Evolutionary conservation across 1,284 basidiomycete species (phyloP).

Genomic region (Heterobasidion irregulare): DNA sequence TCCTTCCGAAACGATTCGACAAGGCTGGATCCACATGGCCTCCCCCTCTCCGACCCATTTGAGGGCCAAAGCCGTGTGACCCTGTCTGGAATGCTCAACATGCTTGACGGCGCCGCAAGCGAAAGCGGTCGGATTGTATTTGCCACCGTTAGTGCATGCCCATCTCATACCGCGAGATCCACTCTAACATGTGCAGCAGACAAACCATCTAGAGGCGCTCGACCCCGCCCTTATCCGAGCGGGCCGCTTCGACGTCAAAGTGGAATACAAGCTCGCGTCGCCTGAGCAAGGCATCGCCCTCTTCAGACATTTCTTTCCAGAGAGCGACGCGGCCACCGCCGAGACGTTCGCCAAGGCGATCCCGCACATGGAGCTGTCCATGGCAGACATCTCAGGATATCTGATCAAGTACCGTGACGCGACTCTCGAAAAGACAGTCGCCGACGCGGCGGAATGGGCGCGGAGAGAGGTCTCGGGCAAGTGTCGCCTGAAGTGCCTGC

Average conservation of each 20-base stretch:
- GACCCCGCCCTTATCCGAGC: background rate
- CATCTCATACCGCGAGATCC: background rate
- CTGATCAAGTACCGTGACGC: background rate
- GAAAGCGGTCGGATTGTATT: slow-evolving; percentile 2
- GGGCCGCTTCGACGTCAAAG: background rate
- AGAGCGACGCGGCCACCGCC: background rate
- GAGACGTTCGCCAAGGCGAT: background rate
- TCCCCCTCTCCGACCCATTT: background rate
- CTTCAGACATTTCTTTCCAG: slow-evolving; percentile 1
- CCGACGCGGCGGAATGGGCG: background rate
- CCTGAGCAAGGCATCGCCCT: background rate
- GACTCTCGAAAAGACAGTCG: background rate
- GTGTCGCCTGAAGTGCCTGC: background rate
- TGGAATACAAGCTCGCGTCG: background rate
- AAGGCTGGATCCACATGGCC: background rate
- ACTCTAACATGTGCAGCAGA: background rate
- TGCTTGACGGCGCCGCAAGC: slow-evolving; percentile 1
- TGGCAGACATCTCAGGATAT: slow-evolving; percentile 1
- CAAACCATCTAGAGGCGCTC: background rate
- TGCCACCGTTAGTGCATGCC: background rate
- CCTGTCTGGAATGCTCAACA: slow-evolving; percentile 1
- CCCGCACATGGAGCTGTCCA: background rate
- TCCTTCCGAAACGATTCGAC: background rate
- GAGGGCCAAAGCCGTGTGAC: background rate
- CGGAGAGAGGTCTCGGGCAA: background rate